Conservation (phyloP, 2,329 filamentous ascomycete species). For the Truncatella angustata region DNA sequence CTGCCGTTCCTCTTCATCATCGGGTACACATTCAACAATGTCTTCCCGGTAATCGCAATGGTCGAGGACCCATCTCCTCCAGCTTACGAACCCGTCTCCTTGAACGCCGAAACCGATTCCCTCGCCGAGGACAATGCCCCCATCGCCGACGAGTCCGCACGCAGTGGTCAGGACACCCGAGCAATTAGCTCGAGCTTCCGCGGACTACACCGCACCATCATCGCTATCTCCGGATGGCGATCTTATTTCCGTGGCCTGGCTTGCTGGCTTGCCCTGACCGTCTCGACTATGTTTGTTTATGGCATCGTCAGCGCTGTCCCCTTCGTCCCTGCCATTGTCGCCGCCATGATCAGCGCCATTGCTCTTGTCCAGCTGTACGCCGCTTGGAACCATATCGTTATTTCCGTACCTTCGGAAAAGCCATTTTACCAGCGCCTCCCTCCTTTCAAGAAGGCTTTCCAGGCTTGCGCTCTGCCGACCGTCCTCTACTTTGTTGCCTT, state of each 20-base stretch:
- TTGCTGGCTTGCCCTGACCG: constrained; percentile 40
- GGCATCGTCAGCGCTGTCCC: constrained; percentile 42
- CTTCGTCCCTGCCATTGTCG: constrained; percentile 36
- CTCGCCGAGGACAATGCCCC: constrained; percentile 32
- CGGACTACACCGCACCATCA: constrained; percentile 54
- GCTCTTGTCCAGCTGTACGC: constrained; percentile 67
- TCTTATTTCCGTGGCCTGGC: constrained; percentile 69
- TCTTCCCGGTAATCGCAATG: constrained; percentile 56
- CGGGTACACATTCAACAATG: constrained; percentile 47
- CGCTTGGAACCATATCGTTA: constrained; percentile 83
- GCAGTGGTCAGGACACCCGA: constrained; percentile 26
- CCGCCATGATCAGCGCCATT: constrained; percentile 57
- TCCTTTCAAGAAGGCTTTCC: constrained; percentile 60
- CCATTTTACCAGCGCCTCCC: constrained; percentile 70
- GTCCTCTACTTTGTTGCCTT: constrained; percentile 59
- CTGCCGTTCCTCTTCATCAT: constrained; percentile 43
- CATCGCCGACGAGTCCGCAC: constrained; percentile 33
- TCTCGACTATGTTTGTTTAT: constrained; percentile 35
- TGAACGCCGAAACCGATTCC: constrained; percentile 36
- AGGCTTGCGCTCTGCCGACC: constrained; percentile 67
- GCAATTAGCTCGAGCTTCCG: constrained; percentile 52
- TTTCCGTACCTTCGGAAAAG: constrained; percentile 64
- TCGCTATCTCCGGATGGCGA: constrained; percentile 59
- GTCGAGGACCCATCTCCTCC: constrained; percentile 57
- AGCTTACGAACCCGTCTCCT: constrained; percentile 50